Evolutionary conservation across 176 grass and related monocot species (phyloP), one percentile per base, ranked within the genome.

Genomic region (Aegilops umbellulata): DNA sequence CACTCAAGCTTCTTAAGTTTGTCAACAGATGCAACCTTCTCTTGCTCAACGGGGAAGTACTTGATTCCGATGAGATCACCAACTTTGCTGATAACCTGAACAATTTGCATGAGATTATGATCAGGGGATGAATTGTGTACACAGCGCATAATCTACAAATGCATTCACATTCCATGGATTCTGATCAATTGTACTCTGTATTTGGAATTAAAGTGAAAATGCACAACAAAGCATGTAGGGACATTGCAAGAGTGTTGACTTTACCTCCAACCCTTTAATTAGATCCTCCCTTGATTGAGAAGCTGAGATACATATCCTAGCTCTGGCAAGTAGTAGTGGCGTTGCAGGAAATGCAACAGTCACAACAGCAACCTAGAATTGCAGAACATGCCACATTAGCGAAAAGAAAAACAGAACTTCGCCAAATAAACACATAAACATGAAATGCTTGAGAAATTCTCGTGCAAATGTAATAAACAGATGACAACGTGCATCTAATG

Each of bases 61-160:
- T 98, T 98, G 91, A 98, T 98, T 81, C 91, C 95, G 27, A 98
- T 84, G 24, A 95, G 95, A 81, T 98, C 91, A 80, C 95, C 95
- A 83, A 98, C 91, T 92, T 98, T 95, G 89, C 93, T 98, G 77
- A 98, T 93, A 74, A 98, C 95, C 95, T 98, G 84, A 69, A 87
- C 27, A 88, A 44, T 82, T 69, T 19, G 42, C 6, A 71, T 82
- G 4, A 15, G 65, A 77, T 78, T 88, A 78, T 42, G 38, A 25
- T 31, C 42, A 32, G 26, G 26, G 16, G 44, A 69, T 32, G 3
- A n/a, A 47, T 53, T 32, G 20, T 23, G 31, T 24, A 79, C 3
- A 25, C 42, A 16, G 11, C 8, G 17, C 41, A 51, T 24, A 51
- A 75, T 47, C 42, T 25, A 75, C 16, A 61, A 61, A 69, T 34